Evolutionary conservation across 2,329 filamentous ascomycete genomes (phyloP).

Genomic region (Geosmithia flava): DNA sequence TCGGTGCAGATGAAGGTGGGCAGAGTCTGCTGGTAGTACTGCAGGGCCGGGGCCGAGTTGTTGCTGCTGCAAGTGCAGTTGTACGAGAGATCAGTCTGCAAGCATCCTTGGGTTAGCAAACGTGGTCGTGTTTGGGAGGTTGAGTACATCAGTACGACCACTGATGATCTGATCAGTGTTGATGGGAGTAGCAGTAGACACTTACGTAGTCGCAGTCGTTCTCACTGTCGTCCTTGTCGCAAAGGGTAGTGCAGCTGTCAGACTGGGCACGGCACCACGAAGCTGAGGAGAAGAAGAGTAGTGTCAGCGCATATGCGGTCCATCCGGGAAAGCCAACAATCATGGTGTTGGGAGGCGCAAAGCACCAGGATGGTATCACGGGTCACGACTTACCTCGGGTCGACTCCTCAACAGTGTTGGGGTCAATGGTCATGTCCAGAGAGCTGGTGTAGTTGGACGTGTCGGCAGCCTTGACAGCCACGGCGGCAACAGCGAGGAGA

Average conservation of each 20-base stretch:
- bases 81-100: slow-evolving; percentile 15
- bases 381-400: slow-evolving; percentile 23
- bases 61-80: slow-evolving; percentile 35
- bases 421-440: slow-evolving; percentile 28
- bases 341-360: no score
- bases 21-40: slow-evolving; percentile 41
- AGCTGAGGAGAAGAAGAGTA: slow-evolving; percentile 18
- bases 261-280: slow-evolving; percentile 38
- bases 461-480: slow-evolving; percentile 25
- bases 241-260: slow-evolving; percentile 37
- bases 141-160: not conserved
- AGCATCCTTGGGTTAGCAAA: not conserved
- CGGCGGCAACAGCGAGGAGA: slow-evolving; percentile 30
- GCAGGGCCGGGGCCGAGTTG: slow-evolving; percentile 33
- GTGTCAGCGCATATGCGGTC: slow-evolving; percentile 1
- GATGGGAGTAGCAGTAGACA: slow-evolving; percentile 1
- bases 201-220: slow-evolving; percentile 37
- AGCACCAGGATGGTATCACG: no score
- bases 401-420: slow-evolving; percentile 16
- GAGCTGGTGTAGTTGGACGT: slow-evolving; percentile 29
- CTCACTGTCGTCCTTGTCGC: slow-evolving; percentile 19
- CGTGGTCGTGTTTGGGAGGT: not conserved
- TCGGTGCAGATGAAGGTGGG: slow-evolving; percentile 38
- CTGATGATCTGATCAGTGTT: not conserved
- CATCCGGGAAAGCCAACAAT: no score